phyloP scores from a whole-genome alignment of 2,329 filamentous ascomycete species.

The Xylaria hypoxylon region DNA sequence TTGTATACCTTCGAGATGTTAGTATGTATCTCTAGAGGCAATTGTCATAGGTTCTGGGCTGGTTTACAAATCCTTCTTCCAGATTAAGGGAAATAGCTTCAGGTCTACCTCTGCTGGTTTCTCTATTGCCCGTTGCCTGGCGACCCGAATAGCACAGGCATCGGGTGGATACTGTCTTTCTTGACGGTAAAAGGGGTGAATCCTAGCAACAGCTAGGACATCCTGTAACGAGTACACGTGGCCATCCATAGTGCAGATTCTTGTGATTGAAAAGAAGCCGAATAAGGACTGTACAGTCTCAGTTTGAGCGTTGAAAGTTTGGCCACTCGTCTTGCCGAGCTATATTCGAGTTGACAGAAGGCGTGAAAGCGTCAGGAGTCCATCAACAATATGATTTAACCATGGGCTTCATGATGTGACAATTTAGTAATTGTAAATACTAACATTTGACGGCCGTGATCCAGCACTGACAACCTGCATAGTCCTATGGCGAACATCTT shows the following conservation, averaged over 20 bases:
- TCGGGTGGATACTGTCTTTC: slow-evolving; percentile 50
- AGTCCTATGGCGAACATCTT: too few relatives aligned
- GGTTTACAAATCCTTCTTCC: slow-evolving; percentile 35
- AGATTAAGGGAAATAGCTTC: slow-evolving; percentile 27
- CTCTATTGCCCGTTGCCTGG: slow-evolving; percentile 28
- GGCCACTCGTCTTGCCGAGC: background rate
- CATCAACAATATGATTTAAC: too few relatives aligned
- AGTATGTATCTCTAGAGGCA: background rate
- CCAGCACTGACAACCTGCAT: too few relatives aligned
- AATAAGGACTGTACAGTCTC: too few relatives aligned
- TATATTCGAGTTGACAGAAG: background rate
- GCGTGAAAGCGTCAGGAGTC: background rate
- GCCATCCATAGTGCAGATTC: slow-evolving; percentile 1
- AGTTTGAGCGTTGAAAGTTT: too few relatives aligned
- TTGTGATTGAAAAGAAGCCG: background rate
- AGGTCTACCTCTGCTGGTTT: background rate
- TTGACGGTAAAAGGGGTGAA: slow-evolving; percentile 53
- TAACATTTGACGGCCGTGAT: too few relatives aligned
- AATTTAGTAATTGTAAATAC: too few relatives aligned
- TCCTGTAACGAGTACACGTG: slow-evolving; percentile 46
- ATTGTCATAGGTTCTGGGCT: background rate
- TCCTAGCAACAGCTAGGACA: slow-evolving; percentile 51
- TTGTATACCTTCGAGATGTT: slow-evolving; percentile 49
- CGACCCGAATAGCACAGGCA: slow-evolving; percentile 1
- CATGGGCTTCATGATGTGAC: too few relatives aligned